These are phyloP conservation scores for Bromus sterilis DNA, from an alignment of 176 grass and related monocot genomes.

Conservation along the genomic window DNA sequence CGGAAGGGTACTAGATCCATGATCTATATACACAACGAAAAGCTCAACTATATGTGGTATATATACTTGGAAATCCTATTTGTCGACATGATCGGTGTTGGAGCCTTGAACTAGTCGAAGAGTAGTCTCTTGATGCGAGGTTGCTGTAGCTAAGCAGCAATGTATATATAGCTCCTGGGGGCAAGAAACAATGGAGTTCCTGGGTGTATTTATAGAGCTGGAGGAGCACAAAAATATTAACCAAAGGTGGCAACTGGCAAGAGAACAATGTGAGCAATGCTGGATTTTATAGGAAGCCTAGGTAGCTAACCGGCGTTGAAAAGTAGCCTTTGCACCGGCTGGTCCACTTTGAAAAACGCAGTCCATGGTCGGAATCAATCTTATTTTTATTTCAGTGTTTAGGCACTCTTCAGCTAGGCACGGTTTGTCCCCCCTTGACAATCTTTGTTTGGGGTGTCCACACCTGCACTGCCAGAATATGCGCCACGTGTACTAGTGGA, in stretches of 20 bases:
- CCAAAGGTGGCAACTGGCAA: slow-evolving; percentile 34
- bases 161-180: neutral
- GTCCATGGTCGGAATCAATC: slow-evolving; percentile 37
- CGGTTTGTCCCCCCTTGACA: neutral
- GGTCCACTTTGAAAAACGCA: slow-evolving; percentile 55
- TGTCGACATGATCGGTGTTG: slow-evolving; percentile 30
- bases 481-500: neutral
- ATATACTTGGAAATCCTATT: slow-evolving; percentile 48
- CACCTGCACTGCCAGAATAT: neutral
- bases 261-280: slow-evolving; percentile 7
- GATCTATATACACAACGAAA: neutral
- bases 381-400: slow-evolving; percentile 30
- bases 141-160: slow-evolving; percentile 3
- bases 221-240: neutral
- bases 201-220: slow-evolving; percentile 21
- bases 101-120: neutral
- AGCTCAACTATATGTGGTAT: neutral
- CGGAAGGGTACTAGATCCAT: neutral
- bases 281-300: slow-evolving; percentile 18
- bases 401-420: slow-evolving; percentile 3
- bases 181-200: slow-evolving; percentile 4
- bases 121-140: neutral
- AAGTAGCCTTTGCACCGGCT: slow-evolving; percentile 3
- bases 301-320: neutral
- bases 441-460: neutral